Base-by-base conservation (phyloP, 2,329 filamentous ascomycete genomes). In the Dothistroma septosporum region DNA sequence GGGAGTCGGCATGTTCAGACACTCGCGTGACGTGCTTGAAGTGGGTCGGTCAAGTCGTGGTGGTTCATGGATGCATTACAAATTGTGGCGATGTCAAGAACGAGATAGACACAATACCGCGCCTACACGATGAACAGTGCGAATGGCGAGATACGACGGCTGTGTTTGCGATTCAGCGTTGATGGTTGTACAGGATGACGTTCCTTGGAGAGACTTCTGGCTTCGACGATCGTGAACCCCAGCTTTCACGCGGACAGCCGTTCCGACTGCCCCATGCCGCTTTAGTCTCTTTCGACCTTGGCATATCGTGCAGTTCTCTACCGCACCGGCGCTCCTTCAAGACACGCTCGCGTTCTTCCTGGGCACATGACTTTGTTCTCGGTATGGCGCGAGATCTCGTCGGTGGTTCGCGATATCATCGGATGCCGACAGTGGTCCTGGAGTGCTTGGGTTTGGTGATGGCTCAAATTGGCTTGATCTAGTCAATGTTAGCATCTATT, bases 391-490 rank as follows among this genome's bases (percentile, higher is more conserved):
- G n/a, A 16, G 11, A 31, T 1, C n/a, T 32, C n/a, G 22, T 47
- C 19, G 14, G 16, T 19, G 14, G 14, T n/a, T 1, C 41, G 16
- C n/a, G 41, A 9, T 54, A 22, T 44, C n/a, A n/a, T n/a, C 14
- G 5, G 8, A n/a, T n/a, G 41, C 8, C 14, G 9, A 44, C n/a
- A n/a, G 41, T 44, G n/a, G 16, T 14, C 41, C 41, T 44, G 41
- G 14, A 19, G 41, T 44, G 41, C 2, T 44, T n/a, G 16, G 14
- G 1, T n/a, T 8, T 19, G 14, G 14, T 9, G 24, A 19, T n/a
- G 14, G 14, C 57, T 62, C 68, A 73, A 44, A 73, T 73, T 35
- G 70, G 70, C 60, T 73, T 72, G 64, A 72, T 73, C 71, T 73
- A 60, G 6, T 19, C 50, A n/a, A 21, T 3, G 47, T 50, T 50